phyloP scores from a whole-genome alignment of 352 stramenopile genomes.

The Phytophthora fragariaefolia region DNA sequence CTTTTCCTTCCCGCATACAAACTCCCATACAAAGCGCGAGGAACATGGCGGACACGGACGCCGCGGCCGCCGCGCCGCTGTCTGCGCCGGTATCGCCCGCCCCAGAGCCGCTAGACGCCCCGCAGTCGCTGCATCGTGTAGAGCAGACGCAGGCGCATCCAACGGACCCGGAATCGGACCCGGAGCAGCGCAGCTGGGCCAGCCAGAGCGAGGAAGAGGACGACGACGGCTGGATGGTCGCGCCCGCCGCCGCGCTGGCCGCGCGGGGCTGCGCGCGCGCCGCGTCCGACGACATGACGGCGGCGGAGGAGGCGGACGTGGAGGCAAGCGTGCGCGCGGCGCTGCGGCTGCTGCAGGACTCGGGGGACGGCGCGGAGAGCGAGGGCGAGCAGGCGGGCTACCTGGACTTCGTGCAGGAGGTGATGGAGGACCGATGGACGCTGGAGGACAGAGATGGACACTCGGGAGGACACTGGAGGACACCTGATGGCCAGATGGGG shows the following conservation, averaged over 20 bases:
- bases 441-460: conserved; percentile 23
- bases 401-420: conserved; percentile 63
- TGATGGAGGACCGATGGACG: conserved; percentile 48
- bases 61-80: not conserved
- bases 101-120: conserved; percentile 1
- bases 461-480: conserved; percentile 11
- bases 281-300: conserved; percentile 17
- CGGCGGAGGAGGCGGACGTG: conserved; percentile 48
- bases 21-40: conserved; percentile 9
- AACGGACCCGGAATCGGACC: conserved; percentile 2
- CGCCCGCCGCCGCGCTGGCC: conserved; percentile 23
- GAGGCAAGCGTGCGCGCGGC: conserved; percentile 60
- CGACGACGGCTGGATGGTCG: conserved; percentile 46
- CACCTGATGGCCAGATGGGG: not conserved
- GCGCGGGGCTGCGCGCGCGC: conserved; percentile 3
- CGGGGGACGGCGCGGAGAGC: conserved; percentile 21
- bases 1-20: conserved; percentile 10
- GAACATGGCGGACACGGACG: conserved; percentile 11
- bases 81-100: conserved; percentile 25
- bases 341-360: conserved; percentile 56
- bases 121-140: conserved; percentile 1
- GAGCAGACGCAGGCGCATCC: not conserved
- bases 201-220: conserved; percentile 39
- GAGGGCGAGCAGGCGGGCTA: conserved; percentile 40
- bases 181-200: conserved; percentile 22